phyloP scores from a whole-genome alignment of 768 basidiomycete species.

The Megacollybia marginata region DNA sequence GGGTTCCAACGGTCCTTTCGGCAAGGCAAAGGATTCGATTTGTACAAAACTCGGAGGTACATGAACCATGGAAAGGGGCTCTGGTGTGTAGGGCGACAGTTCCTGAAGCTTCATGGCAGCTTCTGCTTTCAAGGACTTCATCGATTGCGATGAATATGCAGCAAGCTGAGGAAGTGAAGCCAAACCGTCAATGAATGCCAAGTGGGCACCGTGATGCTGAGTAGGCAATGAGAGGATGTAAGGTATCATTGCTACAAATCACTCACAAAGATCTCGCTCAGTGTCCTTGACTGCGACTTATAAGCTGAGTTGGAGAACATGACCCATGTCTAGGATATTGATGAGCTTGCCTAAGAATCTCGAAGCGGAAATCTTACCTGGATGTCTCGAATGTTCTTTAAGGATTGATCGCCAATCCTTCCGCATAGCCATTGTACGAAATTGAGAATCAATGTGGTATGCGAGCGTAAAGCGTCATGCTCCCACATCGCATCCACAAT shows the following conservation, averaged over 20 bases:
- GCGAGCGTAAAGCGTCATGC: constrained; percentile 39
- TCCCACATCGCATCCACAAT: constrained; percentile 74
- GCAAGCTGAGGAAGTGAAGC: constrained; percentile 69
- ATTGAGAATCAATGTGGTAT: constrained; percentile 59
- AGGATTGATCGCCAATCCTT: constrained; percentile 51
- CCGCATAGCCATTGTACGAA: constrained; percentile 77
- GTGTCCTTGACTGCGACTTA: too few species aligned
- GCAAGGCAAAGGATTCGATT: constrained; percentile 71
- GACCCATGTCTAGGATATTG: constrained; percentile 47
- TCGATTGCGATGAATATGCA: constrained; percentile 48
- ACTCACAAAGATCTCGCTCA: constrained; percentile 18
- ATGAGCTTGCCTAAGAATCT: constrained; percentile 40
- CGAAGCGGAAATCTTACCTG: constrained; percentile 43
- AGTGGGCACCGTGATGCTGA: constrained; percentile 87
- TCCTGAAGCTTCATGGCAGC: constrained; percentile 47
- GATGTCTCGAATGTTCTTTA: constrained; percentile 81
- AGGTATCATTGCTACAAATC: constrained; percentile 46
- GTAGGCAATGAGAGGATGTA: constrained; percentile 17
- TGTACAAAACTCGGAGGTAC: constrained; percentile 34
- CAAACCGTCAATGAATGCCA: constrained; percentile 89
- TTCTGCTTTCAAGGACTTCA: constrained; percentile 56
- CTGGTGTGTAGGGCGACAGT: constrained; percentile 41
- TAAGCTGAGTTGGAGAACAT: constrained; percentile 66
- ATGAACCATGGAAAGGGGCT: constrained; percentile 18
- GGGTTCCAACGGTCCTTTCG: constrained; percentile 41